Base-by-base conservation (phyloP, 352 stramenopile genomes). In the Pythium apleroticum region DNA sequence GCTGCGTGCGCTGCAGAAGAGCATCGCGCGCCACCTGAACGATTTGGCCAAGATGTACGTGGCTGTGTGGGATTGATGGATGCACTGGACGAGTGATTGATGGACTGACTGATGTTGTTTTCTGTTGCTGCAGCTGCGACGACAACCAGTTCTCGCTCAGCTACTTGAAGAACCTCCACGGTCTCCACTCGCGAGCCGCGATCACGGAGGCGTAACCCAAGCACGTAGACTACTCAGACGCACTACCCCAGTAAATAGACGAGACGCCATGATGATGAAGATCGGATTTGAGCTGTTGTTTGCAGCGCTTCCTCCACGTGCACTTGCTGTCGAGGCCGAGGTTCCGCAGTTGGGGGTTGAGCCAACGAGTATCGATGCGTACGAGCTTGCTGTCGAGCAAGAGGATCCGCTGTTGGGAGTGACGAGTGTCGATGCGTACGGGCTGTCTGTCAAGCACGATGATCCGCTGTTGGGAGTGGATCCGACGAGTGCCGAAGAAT, bases 101-200 rank as follows among this genome's bases (percentile, higher is more conserved):
- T 70, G 60, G 25, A 55, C 22, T 66, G 39, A 69, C 69, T 63
- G 24, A 9, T 46, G 19, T 64, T 65, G 39, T 22, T 46, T 11
- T 46, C 2, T 39, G 33, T 10, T 48, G 39, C 20, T 61, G 41
- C 50, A 94, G 85, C 64, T 96, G 88, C 54, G 86, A 96, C 74
- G 88, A 96, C 71, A 96, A 96, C 69, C 86, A 96, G 77, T 96
- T 93, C 74, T 89, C 88, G 39, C 82, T 96, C 52, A 90, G 81
- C 60, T 96, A 96, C 57, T 72, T 96, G 57, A 53, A 74, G 54
- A 74, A 74, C 57, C 45, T 74, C 17, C 55, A 67, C 57, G 57
- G 68, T 45, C 67, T 74, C 69, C 68, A 66, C 43, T 56, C 62
- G 30, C 66, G 66, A 25, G 48, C 59, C 20, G 41, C 60, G 17